Evolutionary conservation across 2,329 filamentous ascomycete species (phyloP).

Genomic region (Epicoccum sorghinum): DNA sequence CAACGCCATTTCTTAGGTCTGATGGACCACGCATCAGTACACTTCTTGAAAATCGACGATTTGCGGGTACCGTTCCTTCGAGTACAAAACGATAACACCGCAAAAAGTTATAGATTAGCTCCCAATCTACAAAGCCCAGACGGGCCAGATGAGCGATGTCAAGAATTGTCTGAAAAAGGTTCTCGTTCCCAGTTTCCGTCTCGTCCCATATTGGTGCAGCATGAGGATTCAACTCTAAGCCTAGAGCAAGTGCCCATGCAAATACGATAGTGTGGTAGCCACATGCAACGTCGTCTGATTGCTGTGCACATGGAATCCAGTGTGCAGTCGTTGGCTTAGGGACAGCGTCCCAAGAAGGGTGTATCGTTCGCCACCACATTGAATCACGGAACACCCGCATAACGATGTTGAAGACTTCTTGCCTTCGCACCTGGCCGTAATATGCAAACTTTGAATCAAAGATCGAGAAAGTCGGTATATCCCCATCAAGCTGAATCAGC

Average conservation of each 20-base stretch:
- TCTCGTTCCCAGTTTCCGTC: no score
- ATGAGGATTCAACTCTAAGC: background rate
- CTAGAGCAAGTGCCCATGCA: background rate
- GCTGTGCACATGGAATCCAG: background rate
- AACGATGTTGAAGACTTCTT: background rate
- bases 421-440: background rate
- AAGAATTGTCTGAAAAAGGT: background rate
- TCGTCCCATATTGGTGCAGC: background rate
- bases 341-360: background rate
- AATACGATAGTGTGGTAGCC: background rate
- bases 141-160: background rate
- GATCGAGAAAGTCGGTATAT: background rate
- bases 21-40: background rate
- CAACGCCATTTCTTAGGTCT: no score
- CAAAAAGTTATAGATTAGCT: background rate
- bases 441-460: background rate
- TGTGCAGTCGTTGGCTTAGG: background rate
- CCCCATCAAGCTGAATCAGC: background rate
- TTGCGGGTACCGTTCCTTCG: background rate
- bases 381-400: background rate
- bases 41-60: background rate
- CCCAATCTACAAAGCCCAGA: background rate
- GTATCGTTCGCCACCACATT: background rate
- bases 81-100: background rate
- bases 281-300: background rate